Evolutionary conservation across 345 rosid genomes (phyloP).

Genomic region (Brassica juncea): DNA sequence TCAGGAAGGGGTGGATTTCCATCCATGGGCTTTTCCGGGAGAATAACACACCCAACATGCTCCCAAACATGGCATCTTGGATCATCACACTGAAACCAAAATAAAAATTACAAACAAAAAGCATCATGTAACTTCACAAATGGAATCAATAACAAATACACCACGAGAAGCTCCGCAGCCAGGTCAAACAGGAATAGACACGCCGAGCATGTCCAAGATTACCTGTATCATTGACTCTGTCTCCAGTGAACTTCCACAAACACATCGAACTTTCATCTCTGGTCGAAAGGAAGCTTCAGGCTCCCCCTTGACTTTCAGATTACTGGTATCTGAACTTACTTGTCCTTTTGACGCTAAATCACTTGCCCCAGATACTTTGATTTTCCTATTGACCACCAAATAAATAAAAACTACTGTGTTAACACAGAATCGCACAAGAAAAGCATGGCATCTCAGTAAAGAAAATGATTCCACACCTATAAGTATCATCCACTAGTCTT

Average conservation of each 20-base stretch:
- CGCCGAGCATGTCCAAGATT: neutral
- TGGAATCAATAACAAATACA: conserved; percentile 8
- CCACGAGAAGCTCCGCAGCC: neutral
- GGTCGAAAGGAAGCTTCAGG: conserved; percentile 51
- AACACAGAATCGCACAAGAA: neutral
- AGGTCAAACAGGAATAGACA: conserved; percentile 17
- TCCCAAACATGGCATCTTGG: conserved; percentile 78
- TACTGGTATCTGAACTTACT: conserved; percentile 66
- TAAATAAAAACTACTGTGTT: conserved; percentile 8
- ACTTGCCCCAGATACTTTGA: conserved; percentile 85
- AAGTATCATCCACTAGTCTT: conserved; percentile 83
- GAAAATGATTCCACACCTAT: conserved; percentile 55
- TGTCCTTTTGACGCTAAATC: conserved; percentile 86
- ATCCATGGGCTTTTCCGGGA: conserved; percentile 78
- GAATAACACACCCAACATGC: conserved; percentile 73
- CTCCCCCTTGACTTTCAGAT: conserved; percentile 66
- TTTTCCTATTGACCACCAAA: conserved; percentile 56
- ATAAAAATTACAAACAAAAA: neutral
- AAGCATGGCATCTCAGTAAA: neutral
- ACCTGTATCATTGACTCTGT: conserved; percentile 80
- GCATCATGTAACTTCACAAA: neutral
- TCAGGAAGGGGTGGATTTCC: conserved; percentile 69
- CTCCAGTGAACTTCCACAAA: conserved; percentile 78
- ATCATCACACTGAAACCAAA: conserved; percentile 71
- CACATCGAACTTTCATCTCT: conserved; percentile 81